A percentile compares a stretch with the other conserved stretches of the same genome.
Conservation (phyloP, 2,329 filamentous ascomycete species). For the Colletotrichum shisoi region DNA sequence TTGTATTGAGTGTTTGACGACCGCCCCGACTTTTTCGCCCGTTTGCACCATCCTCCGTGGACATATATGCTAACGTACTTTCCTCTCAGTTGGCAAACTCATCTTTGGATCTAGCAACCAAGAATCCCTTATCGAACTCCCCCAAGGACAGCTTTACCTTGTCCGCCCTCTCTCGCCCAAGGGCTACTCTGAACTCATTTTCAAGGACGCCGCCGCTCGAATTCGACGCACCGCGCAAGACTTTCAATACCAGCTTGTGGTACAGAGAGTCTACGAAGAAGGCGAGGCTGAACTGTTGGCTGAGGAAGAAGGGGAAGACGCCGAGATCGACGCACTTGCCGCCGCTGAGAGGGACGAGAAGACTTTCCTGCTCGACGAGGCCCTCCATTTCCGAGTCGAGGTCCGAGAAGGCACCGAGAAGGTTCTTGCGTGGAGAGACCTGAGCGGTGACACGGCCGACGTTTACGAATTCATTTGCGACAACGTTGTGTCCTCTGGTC, state of each 20-base stretch:
- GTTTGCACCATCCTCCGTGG: neutral
- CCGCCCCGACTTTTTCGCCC: slow-evolving; percentile 5
- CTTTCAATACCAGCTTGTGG: slow-evolving; percentile 95
- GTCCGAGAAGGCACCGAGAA: slow-evolving; percentile 81
- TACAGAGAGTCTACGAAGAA: slow-evolving; percentile 96
- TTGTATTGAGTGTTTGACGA: slow-evolving; percentile 10
- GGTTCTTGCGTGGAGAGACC: slow-evolving; percentile 91
- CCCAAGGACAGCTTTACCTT: slow-evolving; percentile 95
- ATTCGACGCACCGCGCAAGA: slow-evolving; percentile 94
- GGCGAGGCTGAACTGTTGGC: slow-evolving; percentile 91
- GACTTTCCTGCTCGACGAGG: slow-evolving; percentile 93
- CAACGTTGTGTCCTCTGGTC: slow-evolving; percentile 69
- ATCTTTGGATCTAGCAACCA: slow-evolving; percentile 88
- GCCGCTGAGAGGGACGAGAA: slow-evolving; percentile 91
- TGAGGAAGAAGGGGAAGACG: slow-evolving; percentile 88
- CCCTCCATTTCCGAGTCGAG: slow-evolving; percentile 85
- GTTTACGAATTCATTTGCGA: slow-evolving; percentile 99
- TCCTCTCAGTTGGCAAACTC: slow-evolving; percentile 78
- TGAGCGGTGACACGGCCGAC: slow-evolving; percentile 92
- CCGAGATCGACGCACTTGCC: slow-evolving; percentile 74
- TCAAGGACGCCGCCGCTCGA: slow-evolving; percentile 92
- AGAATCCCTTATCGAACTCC: slow-evolving; percentile 91
- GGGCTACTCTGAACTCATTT: slow-evolving; percentile 98
- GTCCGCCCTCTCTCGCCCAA: slow-evolving; percentile 95
- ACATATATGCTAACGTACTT: slow-evolving; percentile 25